Evolutionary conservation across 2,329 filamentous ascomycete species (phyloP), one percentile per base, ranked within the genome.

Genomic region (Exutisphaerella laricina): DNA sequence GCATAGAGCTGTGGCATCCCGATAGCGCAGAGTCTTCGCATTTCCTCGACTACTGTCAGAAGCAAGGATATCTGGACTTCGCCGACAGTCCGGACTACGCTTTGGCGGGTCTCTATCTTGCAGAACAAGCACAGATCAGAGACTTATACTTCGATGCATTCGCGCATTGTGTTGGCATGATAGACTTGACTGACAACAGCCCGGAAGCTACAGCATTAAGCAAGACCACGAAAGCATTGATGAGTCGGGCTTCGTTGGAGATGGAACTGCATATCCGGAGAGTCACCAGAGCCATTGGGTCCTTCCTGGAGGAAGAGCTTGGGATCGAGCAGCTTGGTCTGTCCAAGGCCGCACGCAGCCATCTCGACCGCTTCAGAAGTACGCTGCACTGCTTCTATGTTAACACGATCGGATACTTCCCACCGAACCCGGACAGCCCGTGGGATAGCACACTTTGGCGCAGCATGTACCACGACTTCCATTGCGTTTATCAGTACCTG

Each of bases 111-210:
- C 66, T 90, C 9, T 75, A 76, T 38, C 73, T 88, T 31, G 80
- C 84, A 2, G 85, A 90, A 57, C 68, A 72, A 16, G 82, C 80
- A 50, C 74, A 77, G 39, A 63, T 84, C 18, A 70, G 69, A 40
- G 73, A 79, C n/a, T 64, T 86, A 9, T 90, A 86, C 70, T 73
- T 80, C 8, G 76, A 85, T 56, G 80, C 85, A 0, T 88, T 89
- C 63, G 74, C 77, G 10, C 86, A 92, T 57, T 88, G 85, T 58
- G 82, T 84, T 25, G 86, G 85, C 31, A 88, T 90, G 85, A 77
- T 75, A 46, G 77, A 84, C 14, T 68, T 69, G 18, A 49, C 89
- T 4, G 67, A 71, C 29, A 57, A 65, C 4, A 77, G 74, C 51
- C 60, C 72, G 1, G 84, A 85, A 49, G 85, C 80, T 48, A 67